phyloP scores from a whole-genome alignment of 2,329 filamentous ascomycete genomes.

The Clonostachys rhizophaga region DNA sequence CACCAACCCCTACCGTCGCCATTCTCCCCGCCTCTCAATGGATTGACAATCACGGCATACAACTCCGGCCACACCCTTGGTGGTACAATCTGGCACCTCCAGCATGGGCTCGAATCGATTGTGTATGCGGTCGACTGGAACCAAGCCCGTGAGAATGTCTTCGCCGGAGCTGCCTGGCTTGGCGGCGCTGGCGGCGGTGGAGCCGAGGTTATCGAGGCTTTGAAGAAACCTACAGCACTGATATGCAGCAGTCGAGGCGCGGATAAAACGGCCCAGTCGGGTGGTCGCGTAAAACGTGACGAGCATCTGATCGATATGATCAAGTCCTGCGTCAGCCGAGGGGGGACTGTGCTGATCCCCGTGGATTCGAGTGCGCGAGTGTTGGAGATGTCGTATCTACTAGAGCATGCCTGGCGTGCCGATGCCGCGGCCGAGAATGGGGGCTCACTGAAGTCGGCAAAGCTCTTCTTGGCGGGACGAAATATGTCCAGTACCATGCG shows the following conservation, averaged over 20 bases:
- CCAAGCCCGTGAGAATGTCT: conserved; percentile 91
- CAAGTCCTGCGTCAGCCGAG: conserved; percentile 69
- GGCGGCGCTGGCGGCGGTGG: conserved; percentile 76
- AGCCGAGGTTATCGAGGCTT: conserved; percentile 86
- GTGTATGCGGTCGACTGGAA: conserved; percentile 99
- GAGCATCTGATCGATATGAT: conserved; percentile 82
- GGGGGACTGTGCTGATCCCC: conserved; percentile 88
- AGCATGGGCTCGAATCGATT: conserved; percentile 93
- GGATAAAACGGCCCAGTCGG: conserved; percentile 63
- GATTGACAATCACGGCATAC: conserved; percentile 92
- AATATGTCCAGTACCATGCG: conserved; percentile 86
- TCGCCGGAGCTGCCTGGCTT: conserved; percentile 90
- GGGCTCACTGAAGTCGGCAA: conserved; percentile 45
- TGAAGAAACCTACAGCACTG: conserved; percentile 88
- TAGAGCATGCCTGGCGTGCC: conserved; percentile 87
- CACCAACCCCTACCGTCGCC: conserved; percentile 84
- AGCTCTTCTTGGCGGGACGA: conserved; percentile 78
- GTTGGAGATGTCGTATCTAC: conserved; percentile 82
- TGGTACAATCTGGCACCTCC: conserved; percentile 98
- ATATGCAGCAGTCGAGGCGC: conserved; percentile 87
- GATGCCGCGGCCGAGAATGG: conserved; percentile 50
- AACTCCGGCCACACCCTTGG: conserved; percentile 94
- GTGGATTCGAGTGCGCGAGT: conserved; percentile 95
- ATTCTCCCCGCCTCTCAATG: conserved; percentile 83
- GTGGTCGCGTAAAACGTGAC: conserved; percentile 76